These are phyloP conservation scores for Rhizophlyctis rosea DNA, from an alignment of 192 early-diverging fungal genomes.

Conservation along the genomic window DNA sequence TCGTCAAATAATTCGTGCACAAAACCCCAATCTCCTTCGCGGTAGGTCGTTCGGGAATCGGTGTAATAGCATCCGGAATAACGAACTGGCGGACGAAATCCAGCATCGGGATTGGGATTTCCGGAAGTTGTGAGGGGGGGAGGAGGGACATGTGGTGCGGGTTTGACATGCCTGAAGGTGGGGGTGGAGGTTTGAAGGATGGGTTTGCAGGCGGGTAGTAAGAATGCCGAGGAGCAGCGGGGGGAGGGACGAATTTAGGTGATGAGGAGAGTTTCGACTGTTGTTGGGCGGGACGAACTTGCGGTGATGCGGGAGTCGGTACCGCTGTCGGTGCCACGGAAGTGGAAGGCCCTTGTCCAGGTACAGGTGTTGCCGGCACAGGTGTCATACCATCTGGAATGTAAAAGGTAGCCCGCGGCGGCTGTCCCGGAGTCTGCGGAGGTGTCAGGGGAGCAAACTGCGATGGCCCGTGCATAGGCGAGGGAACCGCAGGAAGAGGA, in stretches of 20 bases:
- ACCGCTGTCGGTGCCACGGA: no score
- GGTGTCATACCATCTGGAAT: no score
- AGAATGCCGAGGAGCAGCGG: slow-evolving; percentile 2
- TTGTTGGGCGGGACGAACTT: no score
- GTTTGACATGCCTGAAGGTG: slow-evolving; percentile 12
- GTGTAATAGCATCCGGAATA: slow-evolving; percentile 1
- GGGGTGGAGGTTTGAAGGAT: neutral
- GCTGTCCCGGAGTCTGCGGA: no score
- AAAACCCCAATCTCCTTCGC: neutral
- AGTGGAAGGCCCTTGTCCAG: no score
- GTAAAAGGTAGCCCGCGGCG: no score
- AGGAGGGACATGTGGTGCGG: slow-evolving; percentile 13
- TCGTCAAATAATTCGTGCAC: slow-evolving; percentile 8
- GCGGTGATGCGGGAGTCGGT: no score
- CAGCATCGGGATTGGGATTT: slow-evolving; percentile 9
- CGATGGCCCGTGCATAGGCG: no score
- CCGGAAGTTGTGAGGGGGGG: neutral
- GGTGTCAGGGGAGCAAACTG: no score
- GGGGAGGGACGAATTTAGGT: slow-evolving; percentile 4
- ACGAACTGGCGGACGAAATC: slow-evolving; percentile 12
- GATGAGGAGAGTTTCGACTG: no score
- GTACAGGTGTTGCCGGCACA: no score
- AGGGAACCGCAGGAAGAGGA: no score
- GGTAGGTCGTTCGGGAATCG: neutral
- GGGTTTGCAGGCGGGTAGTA: slow-evolving; percentile 11